Evolutionary conservation across 805 yeast species (phyloP), one percentile per base, ranked within the genome.

Genomic region (Metschnikowia anglica): DNA sequence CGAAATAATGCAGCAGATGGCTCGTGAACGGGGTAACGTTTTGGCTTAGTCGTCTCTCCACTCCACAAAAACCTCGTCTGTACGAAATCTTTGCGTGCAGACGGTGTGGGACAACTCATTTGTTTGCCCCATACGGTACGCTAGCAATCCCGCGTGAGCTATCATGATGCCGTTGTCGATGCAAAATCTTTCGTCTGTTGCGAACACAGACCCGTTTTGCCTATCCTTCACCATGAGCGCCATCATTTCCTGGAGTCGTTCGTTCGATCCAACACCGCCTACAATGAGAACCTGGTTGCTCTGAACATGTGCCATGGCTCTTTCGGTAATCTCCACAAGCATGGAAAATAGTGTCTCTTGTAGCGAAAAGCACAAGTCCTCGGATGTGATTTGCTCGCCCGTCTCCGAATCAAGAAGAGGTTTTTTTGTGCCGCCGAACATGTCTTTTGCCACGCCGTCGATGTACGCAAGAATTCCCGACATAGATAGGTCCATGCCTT

Each of bases 121-220:
- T 2, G 79, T 78, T 43, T 79, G 80, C 1, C 97, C 97, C 74
- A 83, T 85, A 53, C 98, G 73, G 58, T 80, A 89, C 39, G 85
- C 87, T 46, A 93, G 62, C 36, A 93, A 68, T 0, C 99, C 99
- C 0, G 99, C 98, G 58, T 93, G 99, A 0, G 99, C 99, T 56
- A 93, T 93, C 99, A 93, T 93, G 28, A 91, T 93, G 9, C 99
- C 99, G 58, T 93, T 93, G 61, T 93, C 99, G 33, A 93, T 93
- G 65, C 99, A 93, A 60, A 93, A 91, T 45, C 98, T 68, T 59
- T 93, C 98, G 63, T 93, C 99, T 0, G 99, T 93, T 2, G 99
- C 97, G 60, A 74, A 88, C 3, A 93, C 83, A n/a, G 79, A 74
- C 0, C 98, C 98, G 52, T 82, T 81, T 45, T 63, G 67, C 51